Evolutionary conservation across 192 early-diverging fungal genomes (phyloP).

Genomic region (Helicostylum pulchrum): DNA sequence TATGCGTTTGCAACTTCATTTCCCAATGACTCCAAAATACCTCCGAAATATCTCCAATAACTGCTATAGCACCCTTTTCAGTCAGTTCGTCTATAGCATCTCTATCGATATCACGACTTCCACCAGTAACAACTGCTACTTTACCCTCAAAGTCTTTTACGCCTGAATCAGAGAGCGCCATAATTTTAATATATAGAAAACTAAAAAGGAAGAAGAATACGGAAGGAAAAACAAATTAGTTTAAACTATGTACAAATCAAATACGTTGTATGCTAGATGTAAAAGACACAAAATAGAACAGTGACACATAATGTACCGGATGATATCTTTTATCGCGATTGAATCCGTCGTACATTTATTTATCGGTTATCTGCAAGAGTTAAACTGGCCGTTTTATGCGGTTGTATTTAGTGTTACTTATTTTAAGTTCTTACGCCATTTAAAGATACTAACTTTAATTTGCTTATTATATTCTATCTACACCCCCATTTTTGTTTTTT

Average conservation of each 20-base stretch:
- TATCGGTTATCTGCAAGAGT: slow-evolving; percentile 28
- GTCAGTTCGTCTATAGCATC: slow-evolving; percentile 16
- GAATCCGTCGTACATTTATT: slow-evolving; percentile 54
- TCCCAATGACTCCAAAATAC: slow-evolving; percentile 11
- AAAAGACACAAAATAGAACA: too few relatives aligned
- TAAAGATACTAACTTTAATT: too few relatives aligned
- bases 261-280: too few relatives aligned
- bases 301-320: slow-evolving; percentile 37
- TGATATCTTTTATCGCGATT: slow-evolving; percentile 46
- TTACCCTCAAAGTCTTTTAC: neutral
- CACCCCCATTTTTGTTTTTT: too few relatives aligned
- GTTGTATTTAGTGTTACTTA: neutral
- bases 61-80: slow-evolving; percentile 16
- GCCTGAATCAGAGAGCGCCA: too few relatives aligned
- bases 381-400: slow-evolving; percentile 13
- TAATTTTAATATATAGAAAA: too few relatives aligned
- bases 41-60: slow-evolving; percentile 21
- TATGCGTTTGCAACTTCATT: slow-evolving; percentile 1
- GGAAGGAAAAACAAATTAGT: too few relatives aligned
- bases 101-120: slow-evolving; percentile 15
- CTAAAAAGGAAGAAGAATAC: too few relatives aligned
- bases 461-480: too few relatives aligned
- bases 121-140: slow-evolving; percentile 28
- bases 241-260: too few relatives aligned
- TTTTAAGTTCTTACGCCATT: too few relatives aligned